These are phyloP conservation scores for Sugiyamaella smithiae DNA, from an alignment of 805 yeast genomes.

Conservation along the genomic window DNA sequence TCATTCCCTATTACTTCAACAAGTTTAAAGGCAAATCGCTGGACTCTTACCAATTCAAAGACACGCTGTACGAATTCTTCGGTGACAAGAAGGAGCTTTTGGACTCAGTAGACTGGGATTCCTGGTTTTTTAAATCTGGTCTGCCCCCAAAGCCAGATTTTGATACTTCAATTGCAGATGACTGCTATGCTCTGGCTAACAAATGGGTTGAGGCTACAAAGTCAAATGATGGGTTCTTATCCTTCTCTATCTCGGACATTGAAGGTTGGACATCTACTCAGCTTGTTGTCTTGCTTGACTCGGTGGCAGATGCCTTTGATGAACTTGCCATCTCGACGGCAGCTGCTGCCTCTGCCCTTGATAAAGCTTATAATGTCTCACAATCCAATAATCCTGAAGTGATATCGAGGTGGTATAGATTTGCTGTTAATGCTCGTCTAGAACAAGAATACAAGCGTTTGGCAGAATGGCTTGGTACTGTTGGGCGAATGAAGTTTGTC, in stretches of 20 bases:
- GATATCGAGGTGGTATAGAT: conserved; percentile 69
- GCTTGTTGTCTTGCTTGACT: conserved; percentile 72
- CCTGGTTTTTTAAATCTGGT: conserved; percentile 80
- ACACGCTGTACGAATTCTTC: conserved; percentile 66
- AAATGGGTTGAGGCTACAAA: conserved; percentile 54
- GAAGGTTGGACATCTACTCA: conserved; percentile 67
- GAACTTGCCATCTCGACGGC: conserved; percentile 39
- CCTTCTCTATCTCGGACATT: conserved; percentile 52
- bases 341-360: conserved; percentile 38
- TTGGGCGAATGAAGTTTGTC: conserved; percentile 93
- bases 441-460: conserved; percentile 47
- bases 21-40: conserved; percentile 67
- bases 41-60: conserved; percentile 79
- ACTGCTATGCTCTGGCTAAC: conserved; percentile 62
- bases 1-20: conserved; percentile 71
- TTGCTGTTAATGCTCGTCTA: conserved; percentile 57
- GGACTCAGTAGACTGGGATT: conserved; percentile 76
- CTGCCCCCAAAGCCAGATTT: conserved; percentile 86
- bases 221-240: conserved; percentile 8
- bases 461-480: conserved; percentile 84
- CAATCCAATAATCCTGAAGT: conserved; percentile 75
- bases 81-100: conserved; percentile 43
- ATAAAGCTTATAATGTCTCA: conserved; percentile 44
- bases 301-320: conserved; percentile 44
- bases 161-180: conserved; percentile 73